phyloP scores from a whole-genome alignment of 768 basidiomycete species.

The Boletus tomentosulus region DNA sequence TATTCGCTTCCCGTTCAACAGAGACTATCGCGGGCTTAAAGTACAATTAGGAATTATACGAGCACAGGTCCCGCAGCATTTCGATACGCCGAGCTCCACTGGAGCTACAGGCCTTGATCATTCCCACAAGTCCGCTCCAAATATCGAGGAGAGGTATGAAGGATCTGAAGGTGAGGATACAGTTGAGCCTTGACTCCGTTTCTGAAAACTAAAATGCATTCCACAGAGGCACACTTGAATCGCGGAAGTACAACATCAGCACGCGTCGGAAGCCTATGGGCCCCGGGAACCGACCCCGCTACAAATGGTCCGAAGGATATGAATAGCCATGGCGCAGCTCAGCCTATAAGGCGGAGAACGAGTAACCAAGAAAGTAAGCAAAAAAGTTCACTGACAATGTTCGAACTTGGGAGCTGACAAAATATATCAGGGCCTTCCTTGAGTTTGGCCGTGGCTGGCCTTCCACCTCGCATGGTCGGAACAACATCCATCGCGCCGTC shows the following conservation, averaged over 20 bases:
- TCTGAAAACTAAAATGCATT: background rate
- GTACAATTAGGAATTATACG: constrained; percentile 60
- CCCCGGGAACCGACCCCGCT: background rate
- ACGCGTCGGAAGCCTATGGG: background rate
- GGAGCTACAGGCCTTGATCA: background rate
- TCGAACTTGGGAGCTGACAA: too few species aligned
- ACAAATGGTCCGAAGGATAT: background rate
- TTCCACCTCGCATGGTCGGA: constrained; percentile 5
- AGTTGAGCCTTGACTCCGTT: background rate
- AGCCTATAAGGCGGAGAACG: background rate
- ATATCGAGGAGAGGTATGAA: background rate
- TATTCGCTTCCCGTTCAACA: constrained; percentile 22
- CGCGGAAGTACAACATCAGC: constrained; percentile 1
- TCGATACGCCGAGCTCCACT: constrained; percentile 2
- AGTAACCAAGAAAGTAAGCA: constrained; percentile 9
- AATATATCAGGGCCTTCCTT: constrained; percentile 11
- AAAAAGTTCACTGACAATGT: too few species aligned
- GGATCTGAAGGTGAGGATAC: background rate
- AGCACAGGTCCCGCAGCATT: constrained; percentile 28
- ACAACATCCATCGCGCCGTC: constrained; percentile 12
- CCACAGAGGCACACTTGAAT: background rate
- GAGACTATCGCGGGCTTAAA: constrained; percentile 75
- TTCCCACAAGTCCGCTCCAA: background rate
- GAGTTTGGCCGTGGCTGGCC: constrained; percentile 6
- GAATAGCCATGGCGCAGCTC: background rate